Conservation (phyloP, 768 basidiomycete species). For the Gymnopilus junonius region DNA sequence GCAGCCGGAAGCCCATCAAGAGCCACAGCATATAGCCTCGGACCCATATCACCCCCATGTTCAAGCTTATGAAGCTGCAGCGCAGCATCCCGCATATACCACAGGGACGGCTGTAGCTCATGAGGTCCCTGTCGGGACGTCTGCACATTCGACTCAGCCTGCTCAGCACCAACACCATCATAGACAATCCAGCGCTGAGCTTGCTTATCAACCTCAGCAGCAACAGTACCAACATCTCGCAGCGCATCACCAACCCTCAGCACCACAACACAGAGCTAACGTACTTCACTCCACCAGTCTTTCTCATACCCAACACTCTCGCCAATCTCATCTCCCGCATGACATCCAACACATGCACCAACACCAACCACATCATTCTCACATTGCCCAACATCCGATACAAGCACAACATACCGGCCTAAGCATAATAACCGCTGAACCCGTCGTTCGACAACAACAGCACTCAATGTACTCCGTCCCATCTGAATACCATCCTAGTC, state of each 20-base stretch:
- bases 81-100: constrained; percentile 18
- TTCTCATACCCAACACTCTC: constrained; percentile 1
- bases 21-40: constrained; percentile 19
- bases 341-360: too few species aligned
- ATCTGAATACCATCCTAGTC: constrained; percentile 27
- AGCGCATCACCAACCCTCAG: not conserved
- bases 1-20: constrained; percentile 23
- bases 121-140: not conserved
- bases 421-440: not conserved
- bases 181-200: constrained; percentile 3
- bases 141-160: not conserved
- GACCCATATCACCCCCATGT: constrained; percentile 21
- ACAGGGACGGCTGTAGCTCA: not conserved
- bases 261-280: not conserved
- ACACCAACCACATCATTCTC: constrained; percentile 15
- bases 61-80: constrained; percentile 10
- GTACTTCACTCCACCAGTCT: not conserved
- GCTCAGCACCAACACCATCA: constrained; percentile 11
- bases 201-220: not conserved
- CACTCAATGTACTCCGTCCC: constrained; percentile 37
- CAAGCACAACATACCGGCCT: constrained; percentile 6
- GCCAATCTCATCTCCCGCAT: constrained; percentile 13
- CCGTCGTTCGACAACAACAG: constrained; percentile 25
- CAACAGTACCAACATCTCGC: constrained; percentile 3
- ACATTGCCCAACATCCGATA: constrained; percentile 14